A percentile compares a stretch with the other conserved stretches of the same genome.
phyloP scores from a whole-genome alignment of 2,329 filamentous ascomycete species.

The Neofusicoccum ribis region DNA sequence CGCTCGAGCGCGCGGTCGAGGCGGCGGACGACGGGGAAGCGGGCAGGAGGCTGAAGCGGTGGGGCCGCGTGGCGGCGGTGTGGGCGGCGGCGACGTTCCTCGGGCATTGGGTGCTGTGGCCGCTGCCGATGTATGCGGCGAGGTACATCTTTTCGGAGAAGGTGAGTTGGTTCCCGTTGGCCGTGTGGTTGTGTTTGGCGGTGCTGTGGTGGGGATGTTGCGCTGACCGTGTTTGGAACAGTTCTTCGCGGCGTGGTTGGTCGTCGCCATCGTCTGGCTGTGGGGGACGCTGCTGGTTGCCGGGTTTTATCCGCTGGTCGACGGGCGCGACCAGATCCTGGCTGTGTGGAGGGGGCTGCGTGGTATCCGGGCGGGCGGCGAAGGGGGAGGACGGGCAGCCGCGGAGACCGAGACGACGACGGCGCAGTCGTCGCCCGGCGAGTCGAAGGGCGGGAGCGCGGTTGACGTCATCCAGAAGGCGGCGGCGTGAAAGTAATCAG shows the following conservation, averaged over 20 bases:
- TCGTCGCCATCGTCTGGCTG: slow-evolving; percentile 55
- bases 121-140: slow-evolving; percentile 56
- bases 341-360: slow-evolving; percentile 24
- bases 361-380: not conserved
- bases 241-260: slow-evolving; percentile 55
- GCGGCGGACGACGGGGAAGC: slow-evolving; percentile 27
- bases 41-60: slow-evolving; percentile 44
- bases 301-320: slow-evolving; percentile 52
- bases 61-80: slow-evolving; percentile 42
- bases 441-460: not conserved
- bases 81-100: slow-evolving; percentile 52
- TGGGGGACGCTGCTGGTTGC: slow-evolving; percentile 54
- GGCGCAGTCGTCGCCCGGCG: not conserved
- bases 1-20: slow-evolving; percentile 26
- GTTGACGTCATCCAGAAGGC: not conserved
- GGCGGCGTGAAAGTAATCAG: not conserved
- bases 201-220: not conserved
- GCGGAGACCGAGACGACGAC: not conserved
- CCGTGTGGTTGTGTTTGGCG: no score
- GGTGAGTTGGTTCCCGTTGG: slow-evolving; percentile 26
- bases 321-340: slow-evolving; percentile 43
- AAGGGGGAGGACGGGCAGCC: not conserved
- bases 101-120: slow-evolving; percentile 57
- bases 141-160: slow-evolving; percentile 51
- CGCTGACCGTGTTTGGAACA: slow-evolving; percentile 18